These are phyloP conservation scores for Fagopyrum tataricum DNA, from an alignment of 148 eudicot species.

Conservation along the genomic window DNA sequence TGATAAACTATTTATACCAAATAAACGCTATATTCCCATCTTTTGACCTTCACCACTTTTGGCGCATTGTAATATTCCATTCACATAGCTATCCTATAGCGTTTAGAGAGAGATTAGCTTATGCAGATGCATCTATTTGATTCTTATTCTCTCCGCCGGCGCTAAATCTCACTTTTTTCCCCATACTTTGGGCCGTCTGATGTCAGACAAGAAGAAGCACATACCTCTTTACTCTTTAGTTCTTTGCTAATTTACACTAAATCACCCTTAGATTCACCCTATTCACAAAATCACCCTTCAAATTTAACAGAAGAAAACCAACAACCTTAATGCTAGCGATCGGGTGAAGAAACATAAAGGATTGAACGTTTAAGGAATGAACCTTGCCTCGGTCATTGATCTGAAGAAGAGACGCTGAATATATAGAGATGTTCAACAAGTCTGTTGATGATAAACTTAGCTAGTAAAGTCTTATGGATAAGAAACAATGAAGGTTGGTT, in stretches of 20 bases:
- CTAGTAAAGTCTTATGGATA: too few relatives aligned
- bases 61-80: not conserved
- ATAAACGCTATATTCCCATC: too few relatives aligned
- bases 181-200: not conserved
- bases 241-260: not conserved
- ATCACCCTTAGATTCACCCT: not conserved
- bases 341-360: too few relatives aligned
- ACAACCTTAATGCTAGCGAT: too few relatives aligned
- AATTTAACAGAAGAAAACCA: not conserved
- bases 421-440: too few relatives aligned
- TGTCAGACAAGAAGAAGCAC: not conserved
- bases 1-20: too few relatives aligned
- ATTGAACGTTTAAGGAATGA: too few relatives aligned
- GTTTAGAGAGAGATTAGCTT: not conserved
- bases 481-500: too few relatives aligned
- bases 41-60: not conserved
- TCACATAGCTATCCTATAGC: not conserved
- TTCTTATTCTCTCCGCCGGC: conserved; percentile 4
- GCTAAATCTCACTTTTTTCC: not conserved
- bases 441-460: too few relatives aligned
- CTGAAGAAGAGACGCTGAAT: too few relatives aligned
- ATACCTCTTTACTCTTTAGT: not conserved
- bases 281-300: not conserved
- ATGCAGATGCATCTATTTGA: not conserved
- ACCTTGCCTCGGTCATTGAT: too few relatives aligned